Base-by-base conservation (phyloP, 106 monocot genomes). In the Phalaenopsis equestris region DNA sequence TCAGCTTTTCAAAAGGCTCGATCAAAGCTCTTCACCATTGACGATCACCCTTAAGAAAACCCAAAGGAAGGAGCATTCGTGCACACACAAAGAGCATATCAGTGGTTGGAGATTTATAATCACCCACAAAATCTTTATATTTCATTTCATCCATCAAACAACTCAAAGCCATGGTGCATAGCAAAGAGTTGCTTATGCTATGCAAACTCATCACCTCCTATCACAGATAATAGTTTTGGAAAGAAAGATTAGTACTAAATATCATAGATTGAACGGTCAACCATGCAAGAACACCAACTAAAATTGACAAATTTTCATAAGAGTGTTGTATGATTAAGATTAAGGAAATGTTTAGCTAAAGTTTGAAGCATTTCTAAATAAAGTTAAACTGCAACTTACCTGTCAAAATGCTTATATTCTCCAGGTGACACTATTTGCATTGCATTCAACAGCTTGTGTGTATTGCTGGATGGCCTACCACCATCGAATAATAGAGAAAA, bases 351-450 rank as follows among this genome's bases (percentile, higher is more conserved):
- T 21, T 70, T 70, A 70, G 39, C 39, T 70, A 70, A 11, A 70
- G 39, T 38, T 38, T 70, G 12, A 70, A 6, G 70, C 70, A 70
- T 70, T 70, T 14, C 14, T 15, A 70, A 70, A 70, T 19, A 70
- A 39, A 39, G 9, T 70, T 12, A 11, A 23, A 65, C 64, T 16
- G 39, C 11, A 70, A 70, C 36, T 19, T 17, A 17, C 30, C 38
- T 38, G 12, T 9, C n/a, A 45, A 74, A 74, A 45, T n/a, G 43
- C 74, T 49, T 21, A 1, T 49, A 10, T 49, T 24, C 42, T 49
- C 49, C 83, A 90, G 89, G 89, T 90, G 48, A 85, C 84, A 9
- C 77, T 90, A 23, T 90, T 87, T 78, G 82, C 83, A 37, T 47
- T 85, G 75, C 89, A 90, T 41, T 82, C 55, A 55, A 78, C 84